Conservation (phyloP, 495 filamentous ascomycete species). For the Hypoxylon fuscum region DNA sequence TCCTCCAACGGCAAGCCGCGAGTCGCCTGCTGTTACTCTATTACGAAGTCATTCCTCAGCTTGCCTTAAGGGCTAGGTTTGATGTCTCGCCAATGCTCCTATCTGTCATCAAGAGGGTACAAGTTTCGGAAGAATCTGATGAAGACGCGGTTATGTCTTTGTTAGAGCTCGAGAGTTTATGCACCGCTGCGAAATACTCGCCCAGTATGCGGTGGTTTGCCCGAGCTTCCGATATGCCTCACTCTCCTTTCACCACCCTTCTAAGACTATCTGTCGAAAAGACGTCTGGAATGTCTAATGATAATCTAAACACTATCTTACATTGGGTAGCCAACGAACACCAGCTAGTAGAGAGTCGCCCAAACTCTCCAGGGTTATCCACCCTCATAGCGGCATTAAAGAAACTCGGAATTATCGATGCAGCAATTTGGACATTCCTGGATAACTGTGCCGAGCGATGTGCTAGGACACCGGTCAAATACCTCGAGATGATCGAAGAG, state of each 20-base stretch:
- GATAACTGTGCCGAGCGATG: constrained; percentile 81
- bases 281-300: constrained; percentile 51
- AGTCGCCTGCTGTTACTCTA: constrained; percentile 78
- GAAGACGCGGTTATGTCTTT: constrained; percentile 62
- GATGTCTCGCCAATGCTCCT: constrained; percentile 83
- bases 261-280: constrained; percentile 62
- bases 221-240: constrained; percentile 55
- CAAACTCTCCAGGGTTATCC: constrained; percentile 53
- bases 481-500: constrained; percentile 64
- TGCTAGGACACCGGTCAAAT: constrained; percentile 77
- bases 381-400: constrained; percentile 63
- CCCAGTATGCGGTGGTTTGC: constrained; percentile 83
- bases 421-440: constrained; percentile 67
- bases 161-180: constrained; percentile 77
- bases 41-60: constrained; percentile 81
- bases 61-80: constrained; percentile 83
- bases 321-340: constrained; percentile 60
- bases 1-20: constrained; percentile 79
- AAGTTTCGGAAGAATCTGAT: constrained; percentile 20
- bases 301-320: constrained; percentile 56
- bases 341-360: constrained; percentile 51
- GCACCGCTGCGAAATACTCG: constrained; percentile 79
- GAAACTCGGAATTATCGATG: constrained; percentile 26
- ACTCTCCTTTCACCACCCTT: constrained; percentile 74
- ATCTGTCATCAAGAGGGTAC: constrained; percentile 59